Conservation (phyloP, 2,329 filamentous ascomycete species). For the Exophiala phaeomuriformis region DNA sequence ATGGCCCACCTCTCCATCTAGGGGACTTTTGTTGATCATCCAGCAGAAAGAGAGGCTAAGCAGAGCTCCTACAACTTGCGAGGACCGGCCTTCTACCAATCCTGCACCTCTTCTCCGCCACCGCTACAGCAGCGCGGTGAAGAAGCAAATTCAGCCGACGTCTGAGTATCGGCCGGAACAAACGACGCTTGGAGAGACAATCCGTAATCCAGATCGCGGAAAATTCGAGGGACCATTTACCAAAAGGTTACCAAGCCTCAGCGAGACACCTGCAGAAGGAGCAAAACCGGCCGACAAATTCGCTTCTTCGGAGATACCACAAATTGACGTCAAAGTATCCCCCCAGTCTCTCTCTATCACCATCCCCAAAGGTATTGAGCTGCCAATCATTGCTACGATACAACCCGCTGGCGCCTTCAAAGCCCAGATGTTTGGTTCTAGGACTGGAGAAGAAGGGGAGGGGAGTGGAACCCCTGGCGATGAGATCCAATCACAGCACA, state of each 20-base stretch:
- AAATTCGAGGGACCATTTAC: constrained; percentile 7
- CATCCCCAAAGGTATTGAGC: constrained; percentile 16
- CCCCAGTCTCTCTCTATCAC: constrained; percentile 14
- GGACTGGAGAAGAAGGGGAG: constrained; percentile 1
- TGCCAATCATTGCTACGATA: constrained; percentile 18
- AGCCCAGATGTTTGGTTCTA: constrained; percentile 11
- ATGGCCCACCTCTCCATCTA: not conserved
- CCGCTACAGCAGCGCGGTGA: constrained; percentile 12
- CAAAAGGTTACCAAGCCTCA: constrained; percentile 7
- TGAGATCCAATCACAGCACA: not conserved
- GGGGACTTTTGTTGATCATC: not conserved
- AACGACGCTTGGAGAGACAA: not conserved
- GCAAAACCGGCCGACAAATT: not conserved
- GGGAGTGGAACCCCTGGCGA: not conserved
- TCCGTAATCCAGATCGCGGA: constrained; percentile 3
- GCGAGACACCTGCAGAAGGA: not conserved
- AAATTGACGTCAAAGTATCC: constrained; percentile 13
- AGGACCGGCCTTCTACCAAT: constrained; percentile 8
- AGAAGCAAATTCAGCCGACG: constrained; percentile 8
- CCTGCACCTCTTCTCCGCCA: constrained; percentile 14
- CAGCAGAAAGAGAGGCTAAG: constrained; percentile 13
- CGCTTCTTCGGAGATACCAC: not conserved
- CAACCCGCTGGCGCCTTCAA: constrained; percentile 10
- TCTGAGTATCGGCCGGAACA: constrained; percentile 9
- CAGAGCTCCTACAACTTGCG: constrained; percentile 5